Percentiles rank a stretch among this genome's conserved stretches.
Conservation (phyloP, 2,329 filamentous ascomycete species). For the Penicillium sclerotigenum region DNA sequence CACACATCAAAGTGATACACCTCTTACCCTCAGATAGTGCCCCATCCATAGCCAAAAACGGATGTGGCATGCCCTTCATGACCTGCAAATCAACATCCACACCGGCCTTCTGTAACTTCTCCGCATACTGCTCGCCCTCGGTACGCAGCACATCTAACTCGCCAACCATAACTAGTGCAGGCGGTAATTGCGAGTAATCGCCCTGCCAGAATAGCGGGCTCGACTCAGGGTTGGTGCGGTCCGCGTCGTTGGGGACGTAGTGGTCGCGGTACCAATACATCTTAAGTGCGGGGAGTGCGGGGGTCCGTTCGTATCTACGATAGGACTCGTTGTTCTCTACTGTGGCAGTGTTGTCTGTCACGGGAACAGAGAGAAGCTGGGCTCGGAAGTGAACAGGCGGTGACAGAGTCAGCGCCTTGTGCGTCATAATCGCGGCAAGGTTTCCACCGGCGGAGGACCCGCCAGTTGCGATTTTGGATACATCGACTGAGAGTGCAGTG, state of each 20-base stretch:
- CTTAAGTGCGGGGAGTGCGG: slow-evolving; percentile 54
- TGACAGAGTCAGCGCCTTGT: slow-evolving; percentile 45
- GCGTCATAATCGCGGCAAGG: slow-evolving; percentile 53
- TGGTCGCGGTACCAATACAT: slow-evolving; percentile 61
- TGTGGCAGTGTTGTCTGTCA: slow-evolving; percentile 57
- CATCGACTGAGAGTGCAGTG: slow-evolving; percentile 42
- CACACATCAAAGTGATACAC: slow-evolving; percentile 50
- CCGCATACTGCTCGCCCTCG: slow-evolving; percentile 53
- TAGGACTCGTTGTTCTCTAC: slow-evolving; percentile 48
- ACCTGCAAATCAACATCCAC: slow-evolving; percentile 50
- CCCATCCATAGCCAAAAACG: slow-evolving; percentile 58
- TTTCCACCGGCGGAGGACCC: slow-evolving; percentile 55
- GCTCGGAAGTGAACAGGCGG: slow-evolving; percentile 42
- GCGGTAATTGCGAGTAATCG: slow-evolving; percentile 51
- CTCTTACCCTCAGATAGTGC: slow-evolving; percentile 51
- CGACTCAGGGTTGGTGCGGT: slow-evolving; percentile 52
- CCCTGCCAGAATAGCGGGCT: slow-evolving; percentile 53
- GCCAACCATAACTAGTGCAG: slow-evolving; percentile 53
- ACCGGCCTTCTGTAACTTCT: slow-evolving; percentile 48
- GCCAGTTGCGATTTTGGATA: slow-evolving; percentile 46
- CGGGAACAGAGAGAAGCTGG: slow-evolving; percentile 57
- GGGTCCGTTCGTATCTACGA: slow-evolving; percentile 50
- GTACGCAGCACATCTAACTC: slow-evolving; percentile 56
- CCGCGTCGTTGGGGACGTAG: slow-evolving; percentile 51
- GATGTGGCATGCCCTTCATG: slow-evolving; percentile 57